Percentiles rank a stretch among this genome's conserved stretches.
phyloP scores from a whole-genome alignment of 208 protist genomes.

The Wallacemonas sp. region DNA sequence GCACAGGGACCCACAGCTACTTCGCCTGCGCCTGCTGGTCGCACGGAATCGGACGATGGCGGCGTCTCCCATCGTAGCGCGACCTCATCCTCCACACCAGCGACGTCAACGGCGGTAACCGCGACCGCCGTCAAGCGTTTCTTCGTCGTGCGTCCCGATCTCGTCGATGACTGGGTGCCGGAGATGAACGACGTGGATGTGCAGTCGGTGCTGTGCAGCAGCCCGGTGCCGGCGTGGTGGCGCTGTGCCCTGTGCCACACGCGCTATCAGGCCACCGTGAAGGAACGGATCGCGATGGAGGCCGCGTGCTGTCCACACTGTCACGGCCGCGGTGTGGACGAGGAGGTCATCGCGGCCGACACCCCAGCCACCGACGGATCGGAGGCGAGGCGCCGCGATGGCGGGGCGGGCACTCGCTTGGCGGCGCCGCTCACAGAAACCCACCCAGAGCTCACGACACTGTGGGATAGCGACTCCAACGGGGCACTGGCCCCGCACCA shows the following conservation, averaged over 20 bases:
- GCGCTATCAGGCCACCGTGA: conserved; percentile 59
- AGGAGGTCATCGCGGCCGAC: background rate
- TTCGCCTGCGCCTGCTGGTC: too few species aligned
- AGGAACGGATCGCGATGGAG: conserved; percentile 38
- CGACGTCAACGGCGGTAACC: too few species aligned
- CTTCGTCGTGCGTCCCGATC: conserved; percentile 72
- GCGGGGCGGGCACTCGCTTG: background rate
- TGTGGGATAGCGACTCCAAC: conserved; percentile 63
- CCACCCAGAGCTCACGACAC: conserved; percentile 38
- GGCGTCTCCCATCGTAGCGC: too few species aligned
- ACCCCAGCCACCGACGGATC: background rate
- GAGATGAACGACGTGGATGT: conserved; percentile 78
- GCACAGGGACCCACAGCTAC: too few species aligned
- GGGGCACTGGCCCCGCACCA: conserved; percentile 47
- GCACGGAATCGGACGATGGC: too few species aligned
- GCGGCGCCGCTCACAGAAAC: conserved; percentile 34
- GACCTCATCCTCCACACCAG: too few species aligned
- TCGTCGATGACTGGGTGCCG: conserved; percentile 80
- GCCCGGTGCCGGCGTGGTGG: conserved; percentile 45
- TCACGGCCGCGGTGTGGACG: conserved; percentile 7
- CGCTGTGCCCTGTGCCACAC: conserved; percentile 45
- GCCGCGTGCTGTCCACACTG: conserved; percentile 53
- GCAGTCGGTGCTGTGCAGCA: conserved; percentile 38
- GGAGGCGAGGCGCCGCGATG: background rate
- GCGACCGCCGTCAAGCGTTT: conserved; percentile 15